Evolutionary conservation across 139 green algal genomes (phyloP).

Genomic region (Micromonas pusilla): DNA sequence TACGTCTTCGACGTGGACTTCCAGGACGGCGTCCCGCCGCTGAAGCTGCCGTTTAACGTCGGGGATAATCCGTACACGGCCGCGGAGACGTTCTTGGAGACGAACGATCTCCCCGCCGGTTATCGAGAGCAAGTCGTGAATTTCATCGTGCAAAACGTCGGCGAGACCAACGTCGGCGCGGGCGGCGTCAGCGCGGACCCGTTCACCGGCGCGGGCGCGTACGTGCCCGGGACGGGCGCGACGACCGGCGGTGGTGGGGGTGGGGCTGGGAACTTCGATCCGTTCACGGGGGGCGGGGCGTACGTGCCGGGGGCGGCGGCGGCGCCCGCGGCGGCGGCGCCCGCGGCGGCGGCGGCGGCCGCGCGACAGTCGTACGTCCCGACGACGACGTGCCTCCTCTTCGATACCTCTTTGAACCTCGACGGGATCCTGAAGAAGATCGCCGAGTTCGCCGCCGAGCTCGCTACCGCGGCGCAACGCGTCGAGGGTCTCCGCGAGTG

Average conservation of each 20-base stretch:
- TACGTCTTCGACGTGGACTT: slow-evolving; percentile 87
- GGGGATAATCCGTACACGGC: slow-evolving; percentile 77
- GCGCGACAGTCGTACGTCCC: too few species aligned
- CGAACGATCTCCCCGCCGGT: slow-evolving; percentile 58
- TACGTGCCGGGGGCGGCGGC: not conserved
- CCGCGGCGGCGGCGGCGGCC: too few species aligned
- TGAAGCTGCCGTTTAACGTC: slow-evolving; percentile 57
- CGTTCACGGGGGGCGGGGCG: not conserved
- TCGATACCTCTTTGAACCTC: not conserved
- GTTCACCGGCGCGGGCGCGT: not conserved
- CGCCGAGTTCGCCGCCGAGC: not conserved
- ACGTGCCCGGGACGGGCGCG: not conserved
- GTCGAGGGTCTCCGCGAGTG: too few species aligned
- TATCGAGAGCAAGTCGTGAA: slow-evolving; percentile 71
- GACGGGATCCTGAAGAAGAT: not conserved
- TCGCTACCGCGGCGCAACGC: too few species aligned
- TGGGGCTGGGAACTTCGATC: not conserved
- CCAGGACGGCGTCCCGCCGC: slow-evolving; percentile 52
- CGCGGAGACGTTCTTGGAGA: slow-evolving; percentile 69
- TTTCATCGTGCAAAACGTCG: slow-evolving; percentile 73
- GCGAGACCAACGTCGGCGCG: not conserved
- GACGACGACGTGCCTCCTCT: not conserved
- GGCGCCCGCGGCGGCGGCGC: too few species aligned
- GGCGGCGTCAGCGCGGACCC: not conserved
- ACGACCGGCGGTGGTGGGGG: not conserved